Conservation (phyloP, 495 filamentous ascomycete genomes). For the Viridothelium virens region DNA sequence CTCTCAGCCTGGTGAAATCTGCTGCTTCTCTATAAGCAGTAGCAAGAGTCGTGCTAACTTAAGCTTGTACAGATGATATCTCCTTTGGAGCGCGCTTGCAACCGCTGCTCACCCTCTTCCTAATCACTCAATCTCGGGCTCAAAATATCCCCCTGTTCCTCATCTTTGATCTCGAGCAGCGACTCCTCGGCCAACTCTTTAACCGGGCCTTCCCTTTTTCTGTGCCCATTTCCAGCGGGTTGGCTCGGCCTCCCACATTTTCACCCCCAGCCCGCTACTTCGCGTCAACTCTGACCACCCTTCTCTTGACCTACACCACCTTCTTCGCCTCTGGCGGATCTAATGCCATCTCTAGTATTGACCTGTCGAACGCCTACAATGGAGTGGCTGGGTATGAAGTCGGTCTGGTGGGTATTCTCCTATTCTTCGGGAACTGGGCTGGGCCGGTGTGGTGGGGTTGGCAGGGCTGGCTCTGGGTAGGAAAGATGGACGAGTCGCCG, state of each 20-base stretch:
- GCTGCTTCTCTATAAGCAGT: not conserved
- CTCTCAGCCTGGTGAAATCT: too few relatives aligned
- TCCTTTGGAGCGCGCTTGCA: slow-evolving; percentile 44
- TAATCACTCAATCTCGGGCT: slow-evolving; percentile 76
- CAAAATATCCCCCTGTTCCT: slow-evolving; percentile 80
- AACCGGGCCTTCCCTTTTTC: not conserved
- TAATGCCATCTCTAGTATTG: slow-evolving; percentile 79
- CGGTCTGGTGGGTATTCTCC: slow-evolving; percentile 60
- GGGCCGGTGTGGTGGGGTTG: slow-evolving; percentile 81
- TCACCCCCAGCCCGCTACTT: not conserved
- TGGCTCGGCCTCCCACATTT: not conserved
- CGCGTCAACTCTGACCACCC: slow-evolving; percentile 26
- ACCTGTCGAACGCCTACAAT: slow-evolving; percentile 46
- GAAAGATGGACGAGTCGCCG: not conserved
- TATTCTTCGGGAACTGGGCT: slow-evolving; percentile 85
- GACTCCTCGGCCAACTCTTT: slow-evolving; percentile 11
- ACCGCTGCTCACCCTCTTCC: slow-evolving; percentile 64
- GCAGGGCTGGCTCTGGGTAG: slow-evolving; percentile 44
- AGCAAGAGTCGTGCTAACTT: not conserved
- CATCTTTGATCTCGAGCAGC: slow-evolving; percentile 49
- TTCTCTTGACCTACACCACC: slow-evolving; percentile 40
- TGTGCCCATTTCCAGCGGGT: not conserved
- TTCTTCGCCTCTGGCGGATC: slow-evolving; percentile 91
- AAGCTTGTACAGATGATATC: slow-evolving; percentile 1
- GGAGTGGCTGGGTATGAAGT: slow-evolving; percentile 48